These are phyloP conservation scores for Ophiostoma novo-ulmi DNA, from an alignment of 2,329 filamentous ascomycete species.

Conservation along the genomic window DNA sequence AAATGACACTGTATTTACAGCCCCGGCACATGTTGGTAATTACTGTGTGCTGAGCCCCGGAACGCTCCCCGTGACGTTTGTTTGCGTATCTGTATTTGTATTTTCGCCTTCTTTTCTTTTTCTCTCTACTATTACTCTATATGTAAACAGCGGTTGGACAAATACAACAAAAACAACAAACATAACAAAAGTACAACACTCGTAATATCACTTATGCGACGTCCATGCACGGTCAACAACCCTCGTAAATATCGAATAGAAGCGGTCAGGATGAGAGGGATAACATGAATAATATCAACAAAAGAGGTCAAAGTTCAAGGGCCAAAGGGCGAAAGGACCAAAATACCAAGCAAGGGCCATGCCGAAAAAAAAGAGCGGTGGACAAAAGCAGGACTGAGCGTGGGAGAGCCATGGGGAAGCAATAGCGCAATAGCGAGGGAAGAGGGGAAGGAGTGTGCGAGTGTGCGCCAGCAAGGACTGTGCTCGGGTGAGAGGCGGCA, in stretches of 20 bases:
- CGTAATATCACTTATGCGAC: no score
- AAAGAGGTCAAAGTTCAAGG: not conserved
- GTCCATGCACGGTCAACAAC: not conserved
- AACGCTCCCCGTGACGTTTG: not conserved
- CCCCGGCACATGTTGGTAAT: not conserved
- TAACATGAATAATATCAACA: not conserved
- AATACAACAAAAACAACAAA: not conserved
- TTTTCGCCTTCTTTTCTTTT: not conserved
- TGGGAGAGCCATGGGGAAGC: not conserved
- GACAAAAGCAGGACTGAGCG: not conserved
- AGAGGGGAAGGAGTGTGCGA: not conserved
- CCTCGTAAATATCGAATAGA: not conserved
- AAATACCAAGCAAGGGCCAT: not conserved
- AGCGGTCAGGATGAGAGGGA: not conserved
- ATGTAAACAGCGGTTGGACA: not conserved
- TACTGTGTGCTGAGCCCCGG: not conserved
- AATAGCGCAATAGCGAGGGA: not conserved
- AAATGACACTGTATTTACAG: not conserved
- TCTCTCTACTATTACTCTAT: not conserved
- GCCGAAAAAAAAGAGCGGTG: slow-evolving; percentile 4
- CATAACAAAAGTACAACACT: not conserved
- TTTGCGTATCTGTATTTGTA: not conserved
- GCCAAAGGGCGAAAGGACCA: not conserved
- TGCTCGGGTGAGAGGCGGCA: not conserved
- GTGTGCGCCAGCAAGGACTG: not conserved